These are phyloP conservation scores for Aspergillus indologenus DNA, from an alignment of 495 filamentous ascomycete species.

Conservation along the genomic window DNA sequence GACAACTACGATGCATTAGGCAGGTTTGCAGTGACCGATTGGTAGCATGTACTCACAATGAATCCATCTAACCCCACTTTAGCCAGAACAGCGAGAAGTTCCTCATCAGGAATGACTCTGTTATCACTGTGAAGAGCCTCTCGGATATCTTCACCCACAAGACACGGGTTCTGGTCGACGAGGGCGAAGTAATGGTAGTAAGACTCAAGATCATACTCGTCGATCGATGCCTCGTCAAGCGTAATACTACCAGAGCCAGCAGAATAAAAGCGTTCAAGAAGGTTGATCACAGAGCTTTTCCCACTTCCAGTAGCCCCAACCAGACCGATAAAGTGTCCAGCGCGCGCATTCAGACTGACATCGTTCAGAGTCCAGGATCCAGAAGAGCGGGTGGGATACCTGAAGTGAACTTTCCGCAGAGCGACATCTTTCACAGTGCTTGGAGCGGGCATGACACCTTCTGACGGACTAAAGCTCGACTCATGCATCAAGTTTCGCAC, in stretches of 20 bases:
- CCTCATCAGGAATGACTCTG: constrained; percentile 9
- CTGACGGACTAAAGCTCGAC: not conserved
- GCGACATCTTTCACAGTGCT: constrained; percentile 7
- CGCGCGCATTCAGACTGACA: constrained; percentile 17
- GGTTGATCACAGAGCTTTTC: constrained; percentile 38
- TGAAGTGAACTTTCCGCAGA: constrained; percentile 7
- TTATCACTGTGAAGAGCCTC: constrained; percentile 15
- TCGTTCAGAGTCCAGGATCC: constrained; percentile 3
- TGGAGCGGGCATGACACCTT: not conserved
- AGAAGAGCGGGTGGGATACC: constrained; percentile 8
- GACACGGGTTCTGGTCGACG: constrained; percentile 54
- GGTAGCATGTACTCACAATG: constrained; percentile 2
- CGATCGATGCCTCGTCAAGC: constrained; percentile 47
- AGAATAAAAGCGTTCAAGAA: constrained; percentile 58
- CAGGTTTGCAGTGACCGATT: not conserved
- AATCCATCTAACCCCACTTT: constrained; percentile 7
- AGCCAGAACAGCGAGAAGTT: constrained; percentile 10
- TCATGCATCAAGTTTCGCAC: constrained; percentile 2
- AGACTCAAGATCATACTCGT: constrained; percentile 32
- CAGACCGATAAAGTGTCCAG: constrained; percentile 43
- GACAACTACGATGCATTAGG: not conserved
- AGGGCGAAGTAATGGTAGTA: constrained; percentile 55
- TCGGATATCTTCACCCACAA: constrained; percentile 14
- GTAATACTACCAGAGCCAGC: constrained; percentile 47
- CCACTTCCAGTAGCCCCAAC: constrained; percentile 63